Conservation (phyloP, 352 stramenopile species). For the Globisporangium sylvaticum region DNA sequence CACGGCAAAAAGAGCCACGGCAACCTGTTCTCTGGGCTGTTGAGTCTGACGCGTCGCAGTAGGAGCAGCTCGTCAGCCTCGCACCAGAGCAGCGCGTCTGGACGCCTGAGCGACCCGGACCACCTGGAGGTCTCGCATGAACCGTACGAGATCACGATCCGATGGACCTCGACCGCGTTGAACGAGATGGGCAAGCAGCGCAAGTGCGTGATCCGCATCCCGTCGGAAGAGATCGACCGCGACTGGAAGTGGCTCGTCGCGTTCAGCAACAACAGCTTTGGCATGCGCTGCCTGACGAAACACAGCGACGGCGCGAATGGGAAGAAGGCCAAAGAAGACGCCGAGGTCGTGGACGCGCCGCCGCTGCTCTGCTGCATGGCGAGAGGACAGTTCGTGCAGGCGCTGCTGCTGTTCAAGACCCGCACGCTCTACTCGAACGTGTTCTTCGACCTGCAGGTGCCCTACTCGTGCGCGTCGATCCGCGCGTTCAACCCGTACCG, state of each 20-base stretch:
- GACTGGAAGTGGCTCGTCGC: slow-evolving; percentile 69
- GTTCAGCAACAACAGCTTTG: slow-evolving; percentile 51
- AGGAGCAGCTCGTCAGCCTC: slow-evolving; percentile 10
- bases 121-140: slow-evolving; percentile 7
- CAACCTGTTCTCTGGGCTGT: slow-evolving; percentile 7
- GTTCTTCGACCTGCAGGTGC: slow-evolving; percentile 78
- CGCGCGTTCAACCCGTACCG: slow-evolving; percentile 83
- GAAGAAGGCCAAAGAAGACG: neutral
- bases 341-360: slow-evolving; percentile 13
- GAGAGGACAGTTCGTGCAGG: slow-evolving; percentile 70
- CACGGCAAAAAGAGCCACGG: neutral
- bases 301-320: neutral
- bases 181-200: slow-evolving; percentile 9
- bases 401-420: slow-evolving; percentile 60
- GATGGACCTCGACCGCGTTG: slow-evolving; percentile 6
- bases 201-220: slow-evolving; percentile 36
- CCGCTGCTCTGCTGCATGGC: slow-evolving; percentile 61
- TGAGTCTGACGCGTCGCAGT: slow-evolving; percentile 11
- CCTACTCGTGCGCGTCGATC: slow-evolving; percentile 71
- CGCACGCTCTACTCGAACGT: slow-evolving; percentile 74
- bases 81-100: slow-evolving; percentile 4
- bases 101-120: slow-evolving; percentile 14
- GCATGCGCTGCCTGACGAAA: slow-evolving; percentile 35
- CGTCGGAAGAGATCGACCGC: slow-evolving; percentile 38
- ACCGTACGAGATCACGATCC: slow-evolving; percentile 16